These are phyloP conservation scores for Hyphopichia wangnamkhiaoensis DNA, from an alignment of 1,139 yeast genomes.

Conservation along the genomic window DNA sequence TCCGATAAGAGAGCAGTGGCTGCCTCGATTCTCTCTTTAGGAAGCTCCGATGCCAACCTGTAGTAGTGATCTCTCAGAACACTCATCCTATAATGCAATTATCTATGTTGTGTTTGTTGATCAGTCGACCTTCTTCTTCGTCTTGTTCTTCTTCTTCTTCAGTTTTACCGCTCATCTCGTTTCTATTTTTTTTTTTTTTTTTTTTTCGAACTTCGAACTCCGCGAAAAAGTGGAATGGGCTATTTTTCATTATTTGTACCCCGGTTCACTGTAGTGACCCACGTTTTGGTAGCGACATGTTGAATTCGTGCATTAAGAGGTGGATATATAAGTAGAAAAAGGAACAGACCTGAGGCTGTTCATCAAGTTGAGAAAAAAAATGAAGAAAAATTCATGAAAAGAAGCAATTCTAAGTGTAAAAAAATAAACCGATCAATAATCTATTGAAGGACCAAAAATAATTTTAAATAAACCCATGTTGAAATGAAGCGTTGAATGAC, in stretches of 20 bases:
- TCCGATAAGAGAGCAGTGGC: conserved; percentile 70
- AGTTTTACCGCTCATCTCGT: no score
- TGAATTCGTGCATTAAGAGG: conserved; percentile 11
- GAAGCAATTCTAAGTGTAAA: not conserved
- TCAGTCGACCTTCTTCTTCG: not conserved
- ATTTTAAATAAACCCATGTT: conserved; percentile 12
- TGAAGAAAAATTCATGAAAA: not conserved
- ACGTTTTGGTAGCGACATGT: conserved; percentile 9
- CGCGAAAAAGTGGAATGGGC: no score
- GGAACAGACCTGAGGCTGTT: not conserved
- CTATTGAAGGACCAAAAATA: no score
- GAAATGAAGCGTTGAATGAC: conserved; percentile 12
- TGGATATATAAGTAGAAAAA: conserved; percentile 1
- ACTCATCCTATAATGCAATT: conserved; percentile 26
- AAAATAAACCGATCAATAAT: no score
- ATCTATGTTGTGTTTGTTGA: not conserved
- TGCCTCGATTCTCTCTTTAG: conserved; percentile 69
- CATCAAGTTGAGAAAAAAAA: not conserved
- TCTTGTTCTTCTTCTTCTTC: not conserved
- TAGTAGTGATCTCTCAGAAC: conserved; percentile 79
- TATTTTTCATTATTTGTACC: no score
- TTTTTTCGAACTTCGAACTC: not conserved
- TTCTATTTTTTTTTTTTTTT: not conserved
- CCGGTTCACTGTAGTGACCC: no score
- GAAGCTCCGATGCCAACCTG: conserved; percentile 73